Evolutionary conservation across 1,284 basidiomycete species (phyloP).

Genomic region (Cystobasidium slooffiae): DNA sequence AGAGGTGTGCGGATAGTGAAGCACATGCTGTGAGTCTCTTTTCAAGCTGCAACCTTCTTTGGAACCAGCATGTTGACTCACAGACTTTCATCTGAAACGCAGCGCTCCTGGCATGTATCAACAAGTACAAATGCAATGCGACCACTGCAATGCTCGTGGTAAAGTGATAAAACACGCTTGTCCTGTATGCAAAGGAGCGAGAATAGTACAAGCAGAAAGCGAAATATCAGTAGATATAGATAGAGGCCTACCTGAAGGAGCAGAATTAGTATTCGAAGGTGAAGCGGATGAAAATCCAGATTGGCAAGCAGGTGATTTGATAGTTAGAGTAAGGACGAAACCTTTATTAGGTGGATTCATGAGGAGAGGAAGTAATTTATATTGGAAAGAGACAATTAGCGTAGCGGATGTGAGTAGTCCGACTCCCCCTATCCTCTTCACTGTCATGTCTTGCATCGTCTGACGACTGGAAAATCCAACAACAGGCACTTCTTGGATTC

Average conservation of each 20-base stretch:
- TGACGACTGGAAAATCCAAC: no score
- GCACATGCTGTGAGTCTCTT: conserved; percentile 70
- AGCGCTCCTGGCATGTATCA: conserved; percentile 54
- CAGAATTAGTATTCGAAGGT: conserved; percentile 86
- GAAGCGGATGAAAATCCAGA: conserved; percentile 92
- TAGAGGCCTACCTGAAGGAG: conserved; percentile 87
- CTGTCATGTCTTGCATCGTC: conserved; percentile 1
- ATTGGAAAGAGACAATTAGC: conserved; percentile 86
- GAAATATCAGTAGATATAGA: conserved; percentile 78
- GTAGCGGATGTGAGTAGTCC: conserved; percentile 70
- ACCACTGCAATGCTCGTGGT: conserved; percentile 80
- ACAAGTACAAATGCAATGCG: conserved; percentile 66
- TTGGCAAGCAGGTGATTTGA: conserved; percentile 87
- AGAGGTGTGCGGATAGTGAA: conserved; percentile 79
- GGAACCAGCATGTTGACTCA: background rate
- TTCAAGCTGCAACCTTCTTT: conserved; percentile 60
- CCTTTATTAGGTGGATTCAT: conserved; percentile 75
- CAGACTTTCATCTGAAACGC: no score
- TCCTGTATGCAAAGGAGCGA: conserved; percentile 77
- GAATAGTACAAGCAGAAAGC: conserved; percentile 67
- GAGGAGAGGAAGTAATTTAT: conserved; percentile 82
- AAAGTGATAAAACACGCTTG: conserved; percentile 71
- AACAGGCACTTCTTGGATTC: conserved; percentile 77
- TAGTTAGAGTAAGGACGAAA: conserved; percentile 77
- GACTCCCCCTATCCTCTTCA: background rate